These are phyloP conservation scores for Tetrapisispora fleetii DNA, from an alignment of 805 yeast species.

Conservation along the genomic window DNA sequence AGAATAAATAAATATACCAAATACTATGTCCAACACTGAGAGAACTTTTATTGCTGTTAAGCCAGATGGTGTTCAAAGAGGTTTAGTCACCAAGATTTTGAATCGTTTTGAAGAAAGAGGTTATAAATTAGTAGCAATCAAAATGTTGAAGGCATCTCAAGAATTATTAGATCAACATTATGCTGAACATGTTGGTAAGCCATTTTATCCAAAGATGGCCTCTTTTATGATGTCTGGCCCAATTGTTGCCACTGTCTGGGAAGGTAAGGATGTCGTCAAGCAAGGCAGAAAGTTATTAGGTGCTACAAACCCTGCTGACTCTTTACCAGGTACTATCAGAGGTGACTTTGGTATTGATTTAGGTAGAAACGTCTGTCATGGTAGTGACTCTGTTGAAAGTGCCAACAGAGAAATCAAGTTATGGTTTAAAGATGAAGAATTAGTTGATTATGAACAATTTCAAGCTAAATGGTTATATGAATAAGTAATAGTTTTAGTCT, in stretches of 20 bases:
- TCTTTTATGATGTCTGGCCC: constrained; percentile 98
- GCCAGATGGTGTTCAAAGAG: constrained; percentile 99
- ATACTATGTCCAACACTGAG: constrained; percentile 35
- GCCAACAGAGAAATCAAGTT: constrained; percentile 92
- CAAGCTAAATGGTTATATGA: constrained; percentile 89
- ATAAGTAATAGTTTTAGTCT: constrained; percentile 31
- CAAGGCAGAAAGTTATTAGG: constrained; percentile 97
- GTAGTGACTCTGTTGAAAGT: constrained; percentile 97
- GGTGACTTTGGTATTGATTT: constrained; percentile 97
- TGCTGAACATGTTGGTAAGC: constrained; percentile 89
- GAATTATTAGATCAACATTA: constrained; percentile 84
- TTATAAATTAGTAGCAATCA: constrained; percentile 92
- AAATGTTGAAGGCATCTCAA: constrained; percentile 83
- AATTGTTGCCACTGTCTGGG: constrained; percentile 98
- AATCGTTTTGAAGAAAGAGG: constrained; percentile 96
- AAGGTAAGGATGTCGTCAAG: constrained; percentile 98
- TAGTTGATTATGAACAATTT: constrained; percentile 84
- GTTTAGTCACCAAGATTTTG: constrained; percentile 80
- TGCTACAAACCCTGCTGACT: constrained; percentile 95
- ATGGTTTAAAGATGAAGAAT: constrained; percentile 98
- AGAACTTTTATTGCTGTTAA: constrained; percentile 89
- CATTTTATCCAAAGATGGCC: constrained; percentile 95
- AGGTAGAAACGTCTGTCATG: constrained; percentile 99
- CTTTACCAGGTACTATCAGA: constrained; percentile 99
- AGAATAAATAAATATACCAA: background rate